These are phyloP conservation scores for Coniochaeta pulveracea DNA, from an alignment of 2,329 filamentous ascomycete species.

Conservation along the genomic window DNA sequence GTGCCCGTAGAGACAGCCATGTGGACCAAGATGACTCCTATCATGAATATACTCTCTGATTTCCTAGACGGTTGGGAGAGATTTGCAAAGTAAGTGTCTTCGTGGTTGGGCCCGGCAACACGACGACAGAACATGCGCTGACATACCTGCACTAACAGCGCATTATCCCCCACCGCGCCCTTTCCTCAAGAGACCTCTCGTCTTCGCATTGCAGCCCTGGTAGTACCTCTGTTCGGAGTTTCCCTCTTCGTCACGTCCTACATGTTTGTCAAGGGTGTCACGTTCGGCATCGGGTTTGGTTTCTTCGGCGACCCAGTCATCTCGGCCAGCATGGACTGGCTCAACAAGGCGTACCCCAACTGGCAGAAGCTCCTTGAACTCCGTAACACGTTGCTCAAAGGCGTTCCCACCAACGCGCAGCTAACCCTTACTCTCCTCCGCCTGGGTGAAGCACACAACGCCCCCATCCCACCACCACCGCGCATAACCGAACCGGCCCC, in stretches of 20 bases:
- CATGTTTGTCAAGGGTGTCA: conserved; percentile 51
- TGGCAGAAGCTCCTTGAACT: conserved; percentile 69
- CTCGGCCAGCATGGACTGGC: conserved; percentile 40
- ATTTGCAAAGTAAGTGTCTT: conserved; percentile 27
- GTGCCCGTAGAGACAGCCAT: conserved; percentile 66
- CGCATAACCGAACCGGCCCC: conserved; percentile 22
- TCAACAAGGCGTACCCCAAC: conserved; percentile 51
- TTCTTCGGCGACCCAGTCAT: conserved; percentile 77
- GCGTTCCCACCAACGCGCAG: conserved; percentile 78
- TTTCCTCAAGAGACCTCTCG: conserved; percentile 44
- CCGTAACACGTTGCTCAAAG: conserved; percentile 54
- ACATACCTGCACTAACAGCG: conserved; percentile 24
- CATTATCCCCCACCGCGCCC: conserved; percentile 50
- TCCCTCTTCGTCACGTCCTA: conserved; percentile 46
- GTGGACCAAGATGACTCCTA: conserved; percentile 63
- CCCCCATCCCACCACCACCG: conserved; percentile 56
- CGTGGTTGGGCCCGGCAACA: too few relatives aligned
- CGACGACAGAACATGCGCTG: background rate
- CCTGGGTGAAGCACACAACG: conserved; percentile 70
- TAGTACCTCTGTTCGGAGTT: conserved; percentile 38
- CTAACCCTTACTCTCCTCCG: conserved; percentile 71
- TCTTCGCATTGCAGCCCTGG: conserved; percentile 38
- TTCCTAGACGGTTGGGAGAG: conserved; percentile 39
- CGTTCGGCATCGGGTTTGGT: conserved; percentile 57
- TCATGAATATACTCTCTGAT: conserved; percentile 49